Conservation (phyloP, 176 grass and related monocot genomes). For the Ensete ventricosum region DNA sequence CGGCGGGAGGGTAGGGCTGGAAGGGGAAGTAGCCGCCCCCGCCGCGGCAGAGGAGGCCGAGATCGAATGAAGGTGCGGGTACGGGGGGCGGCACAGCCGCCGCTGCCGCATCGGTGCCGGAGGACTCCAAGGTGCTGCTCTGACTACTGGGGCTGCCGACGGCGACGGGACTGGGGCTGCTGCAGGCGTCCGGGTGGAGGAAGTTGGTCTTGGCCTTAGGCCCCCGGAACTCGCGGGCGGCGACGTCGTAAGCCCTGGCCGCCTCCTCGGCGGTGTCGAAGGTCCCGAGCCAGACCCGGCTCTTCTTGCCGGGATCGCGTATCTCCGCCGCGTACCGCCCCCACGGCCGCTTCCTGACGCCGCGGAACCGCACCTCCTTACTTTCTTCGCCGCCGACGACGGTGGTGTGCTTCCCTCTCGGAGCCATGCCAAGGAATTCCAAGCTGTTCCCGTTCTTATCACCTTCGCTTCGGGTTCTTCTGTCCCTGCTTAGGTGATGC, state of each 20-base stretch:
- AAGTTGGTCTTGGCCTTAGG: slow-evolving; percentile 94
- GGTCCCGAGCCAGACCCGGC: slow-evolving; percentile 88
- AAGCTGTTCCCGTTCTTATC: neutral
- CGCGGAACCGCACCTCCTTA: slow-evolving; percentile 40
- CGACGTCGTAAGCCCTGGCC: slow-evolving; percentile 68
- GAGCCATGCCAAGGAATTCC: neutral
- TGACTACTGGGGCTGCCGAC: neutral
- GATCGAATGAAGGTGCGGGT: neutral
- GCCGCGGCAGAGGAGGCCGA: neutral
- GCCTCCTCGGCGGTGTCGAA: slow-evolving; percentile 44
- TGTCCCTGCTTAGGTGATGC: neutral
- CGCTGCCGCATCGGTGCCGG: neutral
- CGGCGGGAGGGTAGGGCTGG: neutral
- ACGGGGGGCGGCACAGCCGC: neutral
- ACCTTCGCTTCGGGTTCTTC: neutral
- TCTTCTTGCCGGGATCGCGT: slow-evolving; percentile 85
- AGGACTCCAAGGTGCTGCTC: slow-evolving; percentile 10
- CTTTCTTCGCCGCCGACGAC: neutral
- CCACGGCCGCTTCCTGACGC: slow-evolving; percentile 89
- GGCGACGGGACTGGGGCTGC: neutral
- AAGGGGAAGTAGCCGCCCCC: neutral
- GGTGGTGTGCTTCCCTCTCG: neutral
- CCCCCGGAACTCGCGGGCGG: slow-evolving; percentile 82
- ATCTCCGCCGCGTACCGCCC: slow-evolving; percentile 86
- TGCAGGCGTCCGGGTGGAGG: slow-evolving; percentile 23